Conservation (phyloP, 441 rosid genomes). For the Pelargonium citronellum region DNA sequence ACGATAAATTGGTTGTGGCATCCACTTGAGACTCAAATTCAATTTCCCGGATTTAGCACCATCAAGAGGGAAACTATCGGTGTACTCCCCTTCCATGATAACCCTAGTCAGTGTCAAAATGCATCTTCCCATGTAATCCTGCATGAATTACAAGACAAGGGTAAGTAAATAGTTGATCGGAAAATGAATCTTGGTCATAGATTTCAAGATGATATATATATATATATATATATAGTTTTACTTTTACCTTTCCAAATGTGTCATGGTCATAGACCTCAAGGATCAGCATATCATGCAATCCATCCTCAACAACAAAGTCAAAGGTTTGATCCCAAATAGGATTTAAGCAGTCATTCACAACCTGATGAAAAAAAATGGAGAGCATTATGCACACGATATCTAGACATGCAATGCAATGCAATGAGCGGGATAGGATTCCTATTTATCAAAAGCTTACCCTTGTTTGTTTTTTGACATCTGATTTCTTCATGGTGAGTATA, state of each 20-base stretch:
- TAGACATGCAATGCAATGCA: too few relatives aligned
- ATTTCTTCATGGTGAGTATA: conserved; percentile 75
- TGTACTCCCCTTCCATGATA: conserved; percentile 76
- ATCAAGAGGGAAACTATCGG: conserved; percentile 52
- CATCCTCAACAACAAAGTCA: conserved; percentile 95
- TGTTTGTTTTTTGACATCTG: conserved; percentile 68
- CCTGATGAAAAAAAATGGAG: conserved; percentile 32
- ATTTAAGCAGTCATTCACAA: conserved; percentile 79
- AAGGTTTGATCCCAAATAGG: conserved; percentile 97
- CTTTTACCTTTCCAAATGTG: conserved; percentile 86
- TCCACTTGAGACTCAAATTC: conserved; percentile 75
- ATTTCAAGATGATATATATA: too few relatives aligned
- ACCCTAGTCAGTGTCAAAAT: conserved; percentile 68
- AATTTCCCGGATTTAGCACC: conserved; percentile 65
- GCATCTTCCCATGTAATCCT: conserved; percentile 94
- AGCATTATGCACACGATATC: too few relatives aligned
- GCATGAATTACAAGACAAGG: conserved; percentile 18
- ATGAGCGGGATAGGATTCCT: too few relatives aligned
- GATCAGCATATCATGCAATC: conserved; percentile 88
- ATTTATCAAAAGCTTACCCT: conserved; percentile 48
- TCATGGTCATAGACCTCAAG: conserved; percentile 94
- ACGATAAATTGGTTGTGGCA: conserved; percentile 81
- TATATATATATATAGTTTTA: too few relatives aligned
- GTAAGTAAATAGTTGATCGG: neutral
- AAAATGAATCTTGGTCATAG: too few relatives aligned